Evolutionary conservation across 495 filamentous ascomycete genomes (phyloP).

Genomic region (Tetracladium setigerum): DNA sequence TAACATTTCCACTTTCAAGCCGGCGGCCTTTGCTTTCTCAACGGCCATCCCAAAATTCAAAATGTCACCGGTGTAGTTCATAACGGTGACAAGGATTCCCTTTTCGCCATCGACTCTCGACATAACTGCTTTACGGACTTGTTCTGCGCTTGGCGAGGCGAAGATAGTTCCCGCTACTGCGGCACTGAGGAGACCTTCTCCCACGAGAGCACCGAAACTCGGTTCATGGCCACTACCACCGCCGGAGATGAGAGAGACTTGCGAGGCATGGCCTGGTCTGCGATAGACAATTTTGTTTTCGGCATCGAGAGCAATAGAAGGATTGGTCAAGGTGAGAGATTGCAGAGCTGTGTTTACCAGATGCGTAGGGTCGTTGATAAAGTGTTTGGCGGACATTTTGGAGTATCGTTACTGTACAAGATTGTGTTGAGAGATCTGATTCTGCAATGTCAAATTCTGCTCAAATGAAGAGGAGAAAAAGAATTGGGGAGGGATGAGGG

Average conservation of each 20-base stretch:
- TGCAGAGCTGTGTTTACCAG: slow-evolving; percentile 74
- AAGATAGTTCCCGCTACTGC: slow-evolving; percentile 92
- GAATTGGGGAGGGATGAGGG: neutral
- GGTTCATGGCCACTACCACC: slow-evolving; percentile 94
- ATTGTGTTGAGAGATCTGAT: neutral
- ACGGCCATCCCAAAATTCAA: slow-evolving; percentile 93
- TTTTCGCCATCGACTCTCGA: slow-evolving; percentile 59
- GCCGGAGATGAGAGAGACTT: slow-evolving; percentile 77
- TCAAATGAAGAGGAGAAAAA: neutral
- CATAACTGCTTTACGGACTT: slow-evolving; percentile 71
- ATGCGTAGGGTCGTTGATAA: slow-evolving; percentile 77
- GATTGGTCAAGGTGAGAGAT: slow-evolving; percentile 76
- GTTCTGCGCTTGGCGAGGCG: slow-evolving; percentile 78
- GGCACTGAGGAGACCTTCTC: slow-evolving; percentile 69
- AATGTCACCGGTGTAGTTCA: slow-evolving; percentile 77
- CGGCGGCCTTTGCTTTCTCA: slow-evolving; percentile 82
- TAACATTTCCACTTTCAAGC: slow-evolving; percentile 80
- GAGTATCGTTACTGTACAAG: neutral
- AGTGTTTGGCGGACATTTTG: slow-evolving; percentile 70
- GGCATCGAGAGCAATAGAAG: slow-evolving; percentile 69
- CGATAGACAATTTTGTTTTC: slow-evolving; percentile 83
- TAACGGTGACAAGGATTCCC: slow-evolving; percentile 64
- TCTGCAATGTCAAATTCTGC: neutral
- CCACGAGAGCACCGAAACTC: slow-evolving; percentile 66
- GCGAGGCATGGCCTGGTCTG: slow-evolving; percentile 40